Base-by-base conservation (phyloP, 164 flowering plant species). In the Vitis vinifera region DNA sequence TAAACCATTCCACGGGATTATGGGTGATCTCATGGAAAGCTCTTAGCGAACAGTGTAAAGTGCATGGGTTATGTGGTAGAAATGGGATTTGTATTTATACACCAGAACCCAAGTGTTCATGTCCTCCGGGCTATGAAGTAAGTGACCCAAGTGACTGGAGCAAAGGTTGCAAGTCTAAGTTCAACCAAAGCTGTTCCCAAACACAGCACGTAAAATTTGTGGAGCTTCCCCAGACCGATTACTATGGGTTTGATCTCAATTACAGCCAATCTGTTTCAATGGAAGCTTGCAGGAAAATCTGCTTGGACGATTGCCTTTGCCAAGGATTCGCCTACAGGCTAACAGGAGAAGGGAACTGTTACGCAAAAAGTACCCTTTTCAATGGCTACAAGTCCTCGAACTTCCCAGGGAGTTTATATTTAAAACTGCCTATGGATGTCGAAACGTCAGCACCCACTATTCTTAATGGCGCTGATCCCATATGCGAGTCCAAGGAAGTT, bases 21-120 rank as follows among this genome's bases (percentile, higher is more conserved):
- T 84, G 87, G 89, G 9, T 9, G 10, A 51, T 80, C 1, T 51
- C 85, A 48, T 84, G 84, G 87, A 55, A 69, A 73, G 84, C 84
- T 51, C 55, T 77, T 27, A 6, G 27, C 8, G 57, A 71, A 14
- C 70, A 19, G 30, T 86, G 89, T 68, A 51, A 48, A 4, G 80
- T 77, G 11, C 81, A 78, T 66, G 87, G 87, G 1, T 17, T 79
- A 0, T 86, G 89, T 76, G 87, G 89, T 11, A 73, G 68, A 14
- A 77, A 82, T 71, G 82, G 82, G 13, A 62, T 86, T 12, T 86
- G 89, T 68, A 65, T 61, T 56, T 82, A 80, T 60, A 60, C 72
- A 0, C 83, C 81, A 1, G 37, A 68, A 2, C 75, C 77, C 14
- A 75, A 64, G 19, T 86, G 89, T 44, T 69, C 82, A 4, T 86